Evolutionary conservation across 2,329 filamentous ascomycete species (phyloP).

Genomic region (Alternaria ventricosa): DNA sequence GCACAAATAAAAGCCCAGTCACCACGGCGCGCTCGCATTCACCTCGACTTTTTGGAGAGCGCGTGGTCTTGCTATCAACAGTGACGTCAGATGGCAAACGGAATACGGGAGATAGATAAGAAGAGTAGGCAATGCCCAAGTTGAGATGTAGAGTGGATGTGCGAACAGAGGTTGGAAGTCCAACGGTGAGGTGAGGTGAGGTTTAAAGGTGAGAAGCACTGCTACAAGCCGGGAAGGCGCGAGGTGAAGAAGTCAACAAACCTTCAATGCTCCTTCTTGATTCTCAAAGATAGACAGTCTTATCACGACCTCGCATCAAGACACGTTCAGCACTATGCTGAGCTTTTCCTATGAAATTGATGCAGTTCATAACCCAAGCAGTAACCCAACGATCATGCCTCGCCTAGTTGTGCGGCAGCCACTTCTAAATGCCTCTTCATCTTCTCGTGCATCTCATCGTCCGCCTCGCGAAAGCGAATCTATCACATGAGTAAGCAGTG

Average conservation of each 20-base stretch:
- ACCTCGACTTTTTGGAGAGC: background rate
- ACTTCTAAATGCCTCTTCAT: slow-evolving; percentile 41
- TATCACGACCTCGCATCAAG: background rate
- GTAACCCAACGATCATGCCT: slow-evolving; percentile 13
- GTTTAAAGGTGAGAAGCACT: background rate
- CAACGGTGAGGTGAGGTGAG: background rate
- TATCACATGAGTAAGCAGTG: slow-evolving; percentile 20
- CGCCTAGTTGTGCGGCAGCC: slow-evolving; percentile 22
- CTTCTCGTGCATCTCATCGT: slow-evolving; percentile 40
- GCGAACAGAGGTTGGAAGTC: background rate
- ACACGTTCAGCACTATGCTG: too few relatives aligned
- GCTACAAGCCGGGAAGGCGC: slow-evolving; percentile 1
- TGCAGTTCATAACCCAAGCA: background rate
- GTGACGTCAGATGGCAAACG: background rate
- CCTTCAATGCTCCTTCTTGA: background rate
- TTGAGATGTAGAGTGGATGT: background rate
- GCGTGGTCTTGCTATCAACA: background rate
- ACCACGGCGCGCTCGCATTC: slow-evolving; percentile 14
- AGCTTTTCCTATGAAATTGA: too few relatives aligned
- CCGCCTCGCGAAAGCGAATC: slow-evolving; percentile 49
- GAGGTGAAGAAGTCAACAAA: slow-evolving; percentile 4
- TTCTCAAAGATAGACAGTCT: background rate
- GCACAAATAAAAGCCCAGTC: slow-evolving; percentile 11
- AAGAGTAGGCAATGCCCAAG: slow-evolving; percentile 8
- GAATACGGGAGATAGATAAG: slow-evolving; percentile 3